Evolutionary conservation across 1,284 basidiomycete species (phyloP), one percentile per base, ranked within the genome.

Genomic region (Irpex sp.): DNA sequence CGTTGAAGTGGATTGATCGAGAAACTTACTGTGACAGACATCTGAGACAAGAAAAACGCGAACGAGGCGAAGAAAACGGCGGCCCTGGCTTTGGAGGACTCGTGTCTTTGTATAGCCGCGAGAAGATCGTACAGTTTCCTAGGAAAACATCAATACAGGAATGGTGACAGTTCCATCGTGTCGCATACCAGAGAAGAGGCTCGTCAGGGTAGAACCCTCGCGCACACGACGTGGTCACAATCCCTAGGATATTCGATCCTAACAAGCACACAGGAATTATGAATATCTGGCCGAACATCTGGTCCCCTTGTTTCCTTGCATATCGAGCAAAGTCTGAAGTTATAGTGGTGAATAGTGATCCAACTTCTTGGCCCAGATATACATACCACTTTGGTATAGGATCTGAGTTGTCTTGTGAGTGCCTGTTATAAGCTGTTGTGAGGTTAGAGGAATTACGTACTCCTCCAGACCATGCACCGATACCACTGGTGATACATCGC

Each of bases 51-150:
- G 60, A 81, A 78, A 69, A 80, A 80, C 1, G 80, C 77, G 70
- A 78, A 77, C 32, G 77, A 76, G n/a, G 78, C 79, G 65, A 81
- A 81, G 71, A 81, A 81, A 1, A 80, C 79, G 2, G 79, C 79
- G 2, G 77, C 79, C 10, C 80, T 72, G 0, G 80, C 79, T 7
- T 74, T 76, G n/a, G 73, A 68, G 0, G 78, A 75, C 60, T 76
- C 76, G 54, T 80, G 77, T 38, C 60, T 74, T 65, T 81, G 80
- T 15, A 80, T 79, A 5, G 80, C 79, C 60, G 78, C 71, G 0
- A 81, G 70, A 27, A 81, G 70, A 62, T 81, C 79, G 60, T 80
- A 80, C 20, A 80, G 66, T 68, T 76, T 78, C 79, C 80, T 79
- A 65, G 11, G 27, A 15, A 15, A 22, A 67, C n/a, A 22, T 54